Evolutionary conservation across 148 eudicot genomes (phyloP).

Genomic region (Cornus controversa): DNA sequence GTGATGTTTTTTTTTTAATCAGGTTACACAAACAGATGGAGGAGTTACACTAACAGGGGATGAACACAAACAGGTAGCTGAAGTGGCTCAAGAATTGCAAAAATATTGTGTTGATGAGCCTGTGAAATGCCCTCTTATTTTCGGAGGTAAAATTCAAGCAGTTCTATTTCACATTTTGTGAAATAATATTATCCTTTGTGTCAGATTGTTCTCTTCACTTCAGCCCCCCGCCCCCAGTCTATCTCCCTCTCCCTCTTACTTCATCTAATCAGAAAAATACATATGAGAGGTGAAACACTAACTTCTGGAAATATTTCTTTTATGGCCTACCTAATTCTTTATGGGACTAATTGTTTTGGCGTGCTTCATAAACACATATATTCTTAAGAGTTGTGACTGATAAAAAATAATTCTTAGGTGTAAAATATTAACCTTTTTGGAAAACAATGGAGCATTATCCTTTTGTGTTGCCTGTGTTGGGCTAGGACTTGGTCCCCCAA

Average conservation of each 20-base stretch:
- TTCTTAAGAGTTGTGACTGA: background rate
- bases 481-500: background rate
- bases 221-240: too few relatives aligned
- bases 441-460: background rate
- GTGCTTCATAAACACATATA: too few relatives aligned
- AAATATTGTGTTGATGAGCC: slow-evolving; percentile 77
- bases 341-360: background rate
- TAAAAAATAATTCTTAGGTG: background rate
- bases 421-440: too few relatives aligned
- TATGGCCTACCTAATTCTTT: background rate
- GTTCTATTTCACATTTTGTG: slow-evolving; percentile 1
- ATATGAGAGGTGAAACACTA: background rate
- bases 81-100: slow-evolving; percentile 64
- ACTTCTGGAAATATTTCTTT: background rate
- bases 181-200: too few relatives aligned
- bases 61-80: slow-evolving; percentile 74
- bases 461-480: background rate
- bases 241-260: too few relatives aligned
- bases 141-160: slow-evolving; percentile 62
- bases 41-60: slow-evolving; percentile 65
- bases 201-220: too few relatives aligned
- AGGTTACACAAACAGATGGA: slow-evolving; percentile 78
- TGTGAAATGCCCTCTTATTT: slow-evolving; percentile 84
- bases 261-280: background rate
- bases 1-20: slow-evolving; percentile 16